Evolutionary conservation across 2,329 filamentous ascomycete genomes (phyloP).

Genomic region (Stachybotrys echinatus): DNA sequence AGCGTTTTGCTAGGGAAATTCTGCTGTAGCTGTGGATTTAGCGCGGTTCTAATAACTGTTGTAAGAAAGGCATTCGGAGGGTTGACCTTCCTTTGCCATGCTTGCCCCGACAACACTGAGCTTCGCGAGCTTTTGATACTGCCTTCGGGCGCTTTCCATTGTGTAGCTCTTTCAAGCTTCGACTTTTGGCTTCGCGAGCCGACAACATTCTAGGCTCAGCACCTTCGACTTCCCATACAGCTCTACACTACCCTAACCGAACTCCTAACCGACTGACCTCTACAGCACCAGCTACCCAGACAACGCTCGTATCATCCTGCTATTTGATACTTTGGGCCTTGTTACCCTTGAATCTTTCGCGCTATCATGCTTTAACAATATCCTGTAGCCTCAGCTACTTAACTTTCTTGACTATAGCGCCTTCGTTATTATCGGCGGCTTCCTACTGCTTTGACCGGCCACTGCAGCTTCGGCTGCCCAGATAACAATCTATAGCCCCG

Average conservation of each 20-base stretch:
- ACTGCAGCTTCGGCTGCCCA: conserved; percentile 1
- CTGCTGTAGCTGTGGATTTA: background rate
- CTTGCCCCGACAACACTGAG: conserved; percentile 4
- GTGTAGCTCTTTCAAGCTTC: conserved; percentile 2
- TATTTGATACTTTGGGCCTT: conserved; percentile 5
- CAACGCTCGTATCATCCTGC: conserved; percentile 3
- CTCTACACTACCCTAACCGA: conserved; percentile 5
- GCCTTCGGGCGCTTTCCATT: conserved; percentile 5
- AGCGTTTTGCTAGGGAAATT: conserved; percentile 1
- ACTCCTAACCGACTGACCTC: conserved; percentile 8
- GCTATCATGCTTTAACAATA: background rate
- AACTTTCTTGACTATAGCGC: background rate
- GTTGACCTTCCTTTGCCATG: conserved; percentile 5
- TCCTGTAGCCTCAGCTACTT: conserved; percentile 1
- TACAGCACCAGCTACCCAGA: conserved; percentile 7
- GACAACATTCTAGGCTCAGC: conserved; percentile 4
- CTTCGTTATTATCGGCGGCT: background rate
- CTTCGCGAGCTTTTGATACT: conserved; percentile 8
- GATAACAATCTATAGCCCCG: background rate
- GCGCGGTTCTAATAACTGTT: background rate
- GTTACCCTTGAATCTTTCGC: background rate
- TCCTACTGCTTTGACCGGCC: conserved; percentile 1
- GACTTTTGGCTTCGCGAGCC: conserved; percentile 7
- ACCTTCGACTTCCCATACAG: conserved; percentile 5
- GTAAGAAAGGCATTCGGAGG: conserved; percentile 1